Evolutionary conservation across 495 filamentous ascomycete genomes (phyloP), one percentile per base, ranked within the genome.

Genomic region (Aspergillus haitiensis): DNA sequence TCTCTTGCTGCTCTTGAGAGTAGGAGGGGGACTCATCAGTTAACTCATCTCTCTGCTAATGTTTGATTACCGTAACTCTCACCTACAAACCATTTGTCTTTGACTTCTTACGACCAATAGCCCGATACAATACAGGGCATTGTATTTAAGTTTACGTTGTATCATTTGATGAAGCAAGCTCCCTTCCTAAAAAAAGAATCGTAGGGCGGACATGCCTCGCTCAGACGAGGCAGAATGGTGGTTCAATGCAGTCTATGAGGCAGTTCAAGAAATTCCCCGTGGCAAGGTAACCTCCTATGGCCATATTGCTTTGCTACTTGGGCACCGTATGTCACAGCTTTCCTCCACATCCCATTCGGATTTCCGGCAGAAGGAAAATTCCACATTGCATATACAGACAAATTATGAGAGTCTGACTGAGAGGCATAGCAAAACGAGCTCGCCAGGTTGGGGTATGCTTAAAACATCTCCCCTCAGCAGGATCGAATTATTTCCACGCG

Each of bases 271-370:
- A 72, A 88, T 97, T 53, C 93, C 93, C 0, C 70, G 70, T 4
- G 92, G 93, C 52, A 87, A 81, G 67, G 92, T 97, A 42, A 96
- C 92, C 1, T 89, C 83, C 48, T 97, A 97, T 72, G 91, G 89
- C 0, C 92, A 97, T 70, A 94, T 98, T 56, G 92, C 92, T 8
- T 78, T 71, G 15, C 74, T 97, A 13, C 72, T 97, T 8, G 92
- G 90, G 48, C 85, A 86, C 56, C 91, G 91, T 96, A 81, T 60
- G 88, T 74, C 21, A 27, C 21, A 27, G 15, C 42, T 13, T 33
- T 40, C 48, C 13, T 42, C 33, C 31, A 33, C 31, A 33, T 5
- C 34, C 40, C 44, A 8, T 16, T n/a, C 16, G 11, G 31, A 39
- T 53, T 32, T 15, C n/a, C 6, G 63, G 11, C 48, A 58, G 33